Conservation (phyloP, 2,329 filamentous ascomycete genomes). For the Aspergillus tamarii region DNA sequence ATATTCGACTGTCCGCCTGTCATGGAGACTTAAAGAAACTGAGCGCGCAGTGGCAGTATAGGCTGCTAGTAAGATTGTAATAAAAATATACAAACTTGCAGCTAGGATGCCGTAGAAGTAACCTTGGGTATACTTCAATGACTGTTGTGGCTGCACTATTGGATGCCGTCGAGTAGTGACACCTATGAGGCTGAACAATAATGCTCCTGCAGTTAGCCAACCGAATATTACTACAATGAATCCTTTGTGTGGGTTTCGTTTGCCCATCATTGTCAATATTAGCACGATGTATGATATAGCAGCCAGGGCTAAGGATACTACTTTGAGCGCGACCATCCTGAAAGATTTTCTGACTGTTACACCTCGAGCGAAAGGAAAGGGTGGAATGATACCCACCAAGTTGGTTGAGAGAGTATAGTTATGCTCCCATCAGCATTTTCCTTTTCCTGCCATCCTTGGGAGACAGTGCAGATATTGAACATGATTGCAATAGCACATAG, state of each 20-base stretch:
- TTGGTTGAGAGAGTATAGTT: not conserved
- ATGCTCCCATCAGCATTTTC: not conserved
- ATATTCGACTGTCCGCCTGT: not conserved
- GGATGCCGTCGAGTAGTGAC: not conserved
- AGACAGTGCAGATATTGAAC: not conserved
- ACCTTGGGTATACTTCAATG: not conserved
- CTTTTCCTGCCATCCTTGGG: not conserved
- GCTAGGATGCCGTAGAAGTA: not conserved
- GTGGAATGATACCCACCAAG: not conserved
- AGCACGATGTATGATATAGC: not conserved
- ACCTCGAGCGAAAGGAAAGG: not conserved
- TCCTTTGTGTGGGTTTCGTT: not conserved
- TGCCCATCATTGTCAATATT: not conserved
- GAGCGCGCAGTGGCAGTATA: not conserved
- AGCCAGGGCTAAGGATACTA: not conserved
- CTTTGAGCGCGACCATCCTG: not conserved
- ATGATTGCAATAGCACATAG: not conserved
- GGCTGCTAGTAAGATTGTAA: not conserved
- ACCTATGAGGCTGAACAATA: not conserved
- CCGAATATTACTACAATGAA: not conserved
- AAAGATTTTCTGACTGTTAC: not conserved
- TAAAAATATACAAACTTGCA: not conserved
- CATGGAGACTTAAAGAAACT: not conserved
- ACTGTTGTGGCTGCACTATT: not conserved
- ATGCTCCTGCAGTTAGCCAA: not conserved